Percentiles rank a stretch among this genome's conserved stretches.
phyloP scores from a whole-genome alignment of 2,329 filamentous ascomycete species.

The Cercospora beticola region DNA sequence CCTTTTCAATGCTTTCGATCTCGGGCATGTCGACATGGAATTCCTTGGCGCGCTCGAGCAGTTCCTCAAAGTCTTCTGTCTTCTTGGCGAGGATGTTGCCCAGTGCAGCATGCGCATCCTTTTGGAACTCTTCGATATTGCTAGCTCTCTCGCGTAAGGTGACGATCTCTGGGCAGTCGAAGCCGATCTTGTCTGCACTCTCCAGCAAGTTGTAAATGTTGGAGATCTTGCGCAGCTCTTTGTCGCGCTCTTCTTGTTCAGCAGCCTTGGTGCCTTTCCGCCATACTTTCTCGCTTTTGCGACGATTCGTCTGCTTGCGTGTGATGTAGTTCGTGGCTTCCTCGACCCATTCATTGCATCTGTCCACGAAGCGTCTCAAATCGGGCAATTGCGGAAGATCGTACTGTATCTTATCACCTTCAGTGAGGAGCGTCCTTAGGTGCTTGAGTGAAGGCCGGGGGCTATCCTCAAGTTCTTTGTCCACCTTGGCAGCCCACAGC shows the following conservation, averaged over 20 bases:
- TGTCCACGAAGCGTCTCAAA: conserved; percentile 85
- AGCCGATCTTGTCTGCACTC: conserved; percentile 82
- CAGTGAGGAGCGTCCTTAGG: conserved; percentile 77
- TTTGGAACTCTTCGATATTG: conserved; percentile 81
- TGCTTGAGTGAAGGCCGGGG: conserved; percentile 81
- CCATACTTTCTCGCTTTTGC: conserved; percentile 89
- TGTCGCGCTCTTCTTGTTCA: conserved; percentile 79
- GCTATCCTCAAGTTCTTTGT: conserved; percentile 79
- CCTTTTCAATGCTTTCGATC: conserved; percentile 74
- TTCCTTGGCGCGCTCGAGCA: conserved; percentile 82
- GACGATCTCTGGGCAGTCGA: conserved; percentile 88
- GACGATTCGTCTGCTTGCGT: conserved; percentile 93
- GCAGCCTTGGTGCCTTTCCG: conserved; percentile 69
- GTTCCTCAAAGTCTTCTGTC: conserved; percentile 76
- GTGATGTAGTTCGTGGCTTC: conserved; percentile 95
- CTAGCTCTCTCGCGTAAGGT: conserved; percentile 82
- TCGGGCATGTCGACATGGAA: conserved; percentile 93
- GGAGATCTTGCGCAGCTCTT: conserved; percentile 81
- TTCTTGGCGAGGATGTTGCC: conserved; percentile 63
- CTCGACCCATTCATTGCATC: conserved; percentile 96
- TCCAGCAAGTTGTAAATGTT: conserved; percentile 83
- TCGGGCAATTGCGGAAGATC: conserved; percentile 78
- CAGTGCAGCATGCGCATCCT: conserved; percentile 69
- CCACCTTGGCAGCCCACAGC: conserved; percentile 85
- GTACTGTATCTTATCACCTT: conserved; percentile 95